These are phyloP conservation scores for Fusarium robinianum DNA, from an alignment of 2,329 filamentous ascomycete genomes.

Conservation along the genomic window DNA sequence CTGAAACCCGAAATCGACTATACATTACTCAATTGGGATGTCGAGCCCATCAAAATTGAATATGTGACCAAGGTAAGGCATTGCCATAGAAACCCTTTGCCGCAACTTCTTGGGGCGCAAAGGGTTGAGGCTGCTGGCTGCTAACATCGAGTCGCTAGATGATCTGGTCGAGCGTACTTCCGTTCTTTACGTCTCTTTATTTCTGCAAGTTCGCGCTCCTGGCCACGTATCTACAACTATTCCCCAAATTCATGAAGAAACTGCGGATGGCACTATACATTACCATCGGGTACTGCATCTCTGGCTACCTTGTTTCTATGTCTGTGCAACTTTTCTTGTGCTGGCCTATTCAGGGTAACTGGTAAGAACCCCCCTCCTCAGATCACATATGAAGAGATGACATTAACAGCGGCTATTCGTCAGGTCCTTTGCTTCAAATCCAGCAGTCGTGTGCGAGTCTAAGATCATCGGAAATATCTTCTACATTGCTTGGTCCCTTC, in stretches of 20 bases:
- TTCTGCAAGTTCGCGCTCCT: constrained; percentile 3
- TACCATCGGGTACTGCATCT: background rate
- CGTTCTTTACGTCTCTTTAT: constrained; percentile 3
- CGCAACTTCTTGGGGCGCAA: too few species aligned
- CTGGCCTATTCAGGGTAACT: constrained; percentile 1
- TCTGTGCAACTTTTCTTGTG: background rate
- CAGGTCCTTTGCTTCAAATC: background rate
- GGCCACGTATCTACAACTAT: background rate
- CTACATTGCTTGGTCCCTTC: background rate
- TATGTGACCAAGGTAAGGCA: background rate
- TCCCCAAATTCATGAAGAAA: constrained; percentile 2
- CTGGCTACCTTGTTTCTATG: constrained; percentile 1
- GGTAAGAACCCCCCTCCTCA: background rate
- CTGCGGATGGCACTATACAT: background rate
- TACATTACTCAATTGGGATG: background rate
- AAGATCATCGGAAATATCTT: background rate
- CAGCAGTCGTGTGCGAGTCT: too few species aligned
- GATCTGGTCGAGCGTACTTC: background rate
- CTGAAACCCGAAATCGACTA: background rate
- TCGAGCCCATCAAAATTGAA: background rate
- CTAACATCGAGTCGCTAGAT: background rate
- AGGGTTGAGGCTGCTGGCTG: background rate
- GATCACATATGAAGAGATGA: too few species aligned
- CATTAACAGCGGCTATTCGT: background rate
- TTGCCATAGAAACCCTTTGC: background rate